phyloP scores from a whole-genome alignment of 306 rosid genomes.

The Dalbergia cochinchinensis region DNA sequence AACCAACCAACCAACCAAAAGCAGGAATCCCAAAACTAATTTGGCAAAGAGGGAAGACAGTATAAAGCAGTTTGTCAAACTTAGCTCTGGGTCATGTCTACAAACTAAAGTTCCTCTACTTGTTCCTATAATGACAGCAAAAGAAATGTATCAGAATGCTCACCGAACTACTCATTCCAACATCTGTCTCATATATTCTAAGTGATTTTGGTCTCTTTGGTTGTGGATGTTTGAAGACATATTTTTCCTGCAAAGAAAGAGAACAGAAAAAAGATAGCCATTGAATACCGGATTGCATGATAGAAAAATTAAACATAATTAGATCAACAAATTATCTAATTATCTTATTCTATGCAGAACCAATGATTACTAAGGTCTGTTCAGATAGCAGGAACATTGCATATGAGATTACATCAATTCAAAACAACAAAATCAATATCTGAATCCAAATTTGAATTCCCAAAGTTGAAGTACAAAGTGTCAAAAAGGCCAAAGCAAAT shows the following conservation, averaged over 20 bases:
- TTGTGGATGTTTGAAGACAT: slow-evolving; percentile 82
- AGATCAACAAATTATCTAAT: background rate
- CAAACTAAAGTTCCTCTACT: slow-evolving; percentile 6
- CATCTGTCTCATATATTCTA: slow-evolving; percentile 90
- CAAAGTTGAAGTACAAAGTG: too few relatives aligned
- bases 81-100: slow-evolving; percentile 4
- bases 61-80: background rate
- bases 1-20: slow-evolving; percentile 1
- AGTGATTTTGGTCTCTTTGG: slow-evolving; percentile 94
- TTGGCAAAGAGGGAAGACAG: background rate
- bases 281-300: slow-evolving; percentile 26
- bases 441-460: too few relatives aligned
- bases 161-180: slow-evolving; percentile 99
- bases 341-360: background rate
- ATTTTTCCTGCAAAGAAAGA: slow-evolving; percentile 73
- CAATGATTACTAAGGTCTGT: slow-evolving; percentile 29
- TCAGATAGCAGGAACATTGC: slow-evolving; percentile 9
- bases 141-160: slow-evolving; percentile 47
- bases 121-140: slow-evolving; percentile 37
- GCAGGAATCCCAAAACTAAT: background rate
- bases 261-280: slow-evolving; percentile 27
- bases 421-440: too few relatives aligned
- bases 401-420: too few relatives aligned
- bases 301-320: slow-evolving; percentile 29
- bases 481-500: too few relatives aligned